A percentile compares a stretch with the other conserved stretches of the same genome.
Conservation (phyloP, 1,284 basidiomycete genomes). For the Fomes fomentarius region DNA sequence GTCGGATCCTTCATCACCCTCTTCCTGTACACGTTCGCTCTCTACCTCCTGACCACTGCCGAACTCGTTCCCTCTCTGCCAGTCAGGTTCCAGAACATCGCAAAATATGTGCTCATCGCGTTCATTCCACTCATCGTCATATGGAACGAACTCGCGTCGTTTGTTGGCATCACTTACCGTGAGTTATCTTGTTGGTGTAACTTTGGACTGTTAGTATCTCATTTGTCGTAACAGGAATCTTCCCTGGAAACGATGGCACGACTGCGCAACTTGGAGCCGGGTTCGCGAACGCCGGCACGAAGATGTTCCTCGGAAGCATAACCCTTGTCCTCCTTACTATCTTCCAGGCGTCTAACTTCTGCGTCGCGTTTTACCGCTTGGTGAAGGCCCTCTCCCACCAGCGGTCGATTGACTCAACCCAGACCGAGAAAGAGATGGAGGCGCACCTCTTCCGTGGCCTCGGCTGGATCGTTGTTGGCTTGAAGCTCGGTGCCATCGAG, state of each 20-base stretch:
- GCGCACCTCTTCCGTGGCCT: constrained; percentile 59
- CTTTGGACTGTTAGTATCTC: not conserved
- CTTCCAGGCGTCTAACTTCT: constrained; percentile 61
- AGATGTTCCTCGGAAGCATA: constrained; percentile 59
- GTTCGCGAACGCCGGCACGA: constrained; percentile 41
- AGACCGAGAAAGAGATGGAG: constrained; percentile 41
- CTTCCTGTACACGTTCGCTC: constrained; percentile 56
- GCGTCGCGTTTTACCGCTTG: constrained; percentile 60
- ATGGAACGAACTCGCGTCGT: constrained; percentile 64
- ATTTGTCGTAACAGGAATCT: constrained; percentile 6
- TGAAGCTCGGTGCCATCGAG: constrained; percentile 67
- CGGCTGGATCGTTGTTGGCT: constrained; percentile 61
- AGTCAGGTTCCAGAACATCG: constrained; percentile 45
- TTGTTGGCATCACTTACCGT: constrained; percentile 64
- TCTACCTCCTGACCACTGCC: constrained; percentile 51
- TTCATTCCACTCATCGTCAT: constrained; percentile 59
- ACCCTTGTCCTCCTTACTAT: constrained; percentile 59
- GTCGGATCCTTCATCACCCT: constrained; percentile 60
- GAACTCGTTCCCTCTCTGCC: constrained; percentile 59
- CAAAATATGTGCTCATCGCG: constrained; percentile 49
- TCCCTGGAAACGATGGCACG: constrained; percentile 5
- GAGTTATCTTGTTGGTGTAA: constrained; percentile 28
- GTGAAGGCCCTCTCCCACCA: constrained; percentile 51
- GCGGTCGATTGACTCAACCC: constrained; percentile 50
- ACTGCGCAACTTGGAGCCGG: constrained; percentile 40